Base-by-base conservation (phyloP, 1,284 basidiomycete genomes). In the Cerrena zonata region DNA sequence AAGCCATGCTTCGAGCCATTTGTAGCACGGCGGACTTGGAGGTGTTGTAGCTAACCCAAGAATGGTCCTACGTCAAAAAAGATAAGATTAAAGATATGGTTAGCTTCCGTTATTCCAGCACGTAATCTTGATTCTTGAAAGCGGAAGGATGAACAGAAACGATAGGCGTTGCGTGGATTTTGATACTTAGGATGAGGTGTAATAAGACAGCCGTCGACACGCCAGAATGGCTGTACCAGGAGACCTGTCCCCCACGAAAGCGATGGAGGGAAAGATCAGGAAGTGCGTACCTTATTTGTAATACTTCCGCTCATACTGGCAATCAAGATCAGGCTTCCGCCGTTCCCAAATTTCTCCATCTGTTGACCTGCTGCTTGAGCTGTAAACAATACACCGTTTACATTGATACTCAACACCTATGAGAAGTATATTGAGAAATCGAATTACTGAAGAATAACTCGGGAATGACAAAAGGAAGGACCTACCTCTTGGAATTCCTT, bases 291-390 rank as follows among this genome's bases (percentile, higher is more conserved):
- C 67, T 71, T 79, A 70, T 92, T 92, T 48, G 89, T 88, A 56
- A 93, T 82, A 48, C 82, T 83, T 15, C 89, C 91, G 41, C 85
- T 88, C 87, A 94, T 91, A 52, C 87, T 90, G 18, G 86, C 90
- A 58, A 92, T 84, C 54, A 91, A 68, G 56, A 90, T 79, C 57
- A 93, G 89, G 58, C 87, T 91, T 0, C 89, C 91, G 15, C 76
- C 74, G 12, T 74, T 78, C 3, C 80, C 78, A 56, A 84, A 87
- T 25, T 80, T 75, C n/a, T 65, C 70, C 86, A 89, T 91, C 67
- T 87, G 81, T 52, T 80, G 74, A 5, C 87, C 89, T 13, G 82
- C 88, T 0, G 86, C 86, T 63, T 90, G 86, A 2, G 86, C 86
- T 3, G 87, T 86, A 60, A 82, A 84, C 53, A 91, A 67, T 23